Conservation (phyloP, 345 rosid genomes). For the Pistacia vera region DNA sequence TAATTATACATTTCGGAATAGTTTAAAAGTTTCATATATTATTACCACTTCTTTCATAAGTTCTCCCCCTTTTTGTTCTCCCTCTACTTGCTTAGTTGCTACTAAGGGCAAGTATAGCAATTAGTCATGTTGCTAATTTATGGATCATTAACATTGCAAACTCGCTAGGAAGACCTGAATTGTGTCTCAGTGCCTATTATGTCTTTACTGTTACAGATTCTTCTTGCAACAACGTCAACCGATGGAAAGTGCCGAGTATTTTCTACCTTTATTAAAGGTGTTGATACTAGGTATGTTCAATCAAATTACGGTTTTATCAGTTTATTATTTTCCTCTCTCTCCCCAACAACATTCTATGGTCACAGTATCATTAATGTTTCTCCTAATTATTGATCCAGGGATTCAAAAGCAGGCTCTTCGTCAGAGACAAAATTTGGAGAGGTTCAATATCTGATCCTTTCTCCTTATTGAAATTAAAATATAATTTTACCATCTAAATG, state of each 20-base stretch:
- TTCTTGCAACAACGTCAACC: conserved; percentile 93
- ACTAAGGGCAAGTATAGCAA: neutral
- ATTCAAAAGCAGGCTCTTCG: conserved; percentile 64
- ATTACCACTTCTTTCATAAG: neutral
- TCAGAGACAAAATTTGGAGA: conserved; percentile 93
- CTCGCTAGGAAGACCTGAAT: neutral
- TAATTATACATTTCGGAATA: neutral
- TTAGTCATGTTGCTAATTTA: neutral
- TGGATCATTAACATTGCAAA: neutral
- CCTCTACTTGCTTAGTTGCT: neutral
- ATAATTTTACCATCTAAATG: neutral
- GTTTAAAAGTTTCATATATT: neutral
- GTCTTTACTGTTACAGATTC: conserved; percentile 50
- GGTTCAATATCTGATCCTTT: conserved; percentile 50
- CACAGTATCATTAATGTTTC: conserved; percentile 27
- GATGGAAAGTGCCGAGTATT: conserved; percentile 98
- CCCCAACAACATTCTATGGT: conserved; percentile 7
- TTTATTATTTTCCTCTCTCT: conserved; percentile 8
- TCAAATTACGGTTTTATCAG: neutral
- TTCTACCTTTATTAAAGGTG: conserved; percentile 98
- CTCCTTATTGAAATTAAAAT: conserved; percentile 3
- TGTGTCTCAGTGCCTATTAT: neutral
- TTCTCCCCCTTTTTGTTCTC: neutral
- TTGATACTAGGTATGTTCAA: conserved; percentile 74
- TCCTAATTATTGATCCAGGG: conserved; percentile 48